These are phyloP conservation scores for Suillus luteus DNA, from an alignment of 768 basidiomycete genomes.

Conservation along the genomic window DNA sequence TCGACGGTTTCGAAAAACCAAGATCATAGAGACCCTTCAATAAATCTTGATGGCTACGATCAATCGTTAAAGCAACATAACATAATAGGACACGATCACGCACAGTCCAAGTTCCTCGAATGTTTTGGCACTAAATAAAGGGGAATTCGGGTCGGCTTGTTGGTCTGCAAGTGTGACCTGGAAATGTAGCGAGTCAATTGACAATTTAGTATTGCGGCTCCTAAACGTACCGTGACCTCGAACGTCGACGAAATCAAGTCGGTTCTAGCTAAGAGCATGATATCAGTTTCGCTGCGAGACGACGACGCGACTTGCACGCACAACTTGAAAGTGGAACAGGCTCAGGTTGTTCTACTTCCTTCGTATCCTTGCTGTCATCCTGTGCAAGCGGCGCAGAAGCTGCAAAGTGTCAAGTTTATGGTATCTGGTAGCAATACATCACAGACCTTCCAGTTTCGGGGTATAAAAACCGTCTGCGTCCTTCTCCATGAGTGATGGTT, in stretches of 20 bases:
- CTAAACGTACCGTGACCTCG: slow-evolving; percentile 68
- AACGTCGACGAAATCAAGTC: slow-evolving; percentile 81
- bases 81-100: slow-evolving; percentile 33
- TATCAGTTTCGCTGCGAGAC: neutral
- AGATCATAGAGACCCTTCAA: slow-evolving; percentile 93
- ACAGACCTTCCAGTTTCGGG: slow-evolving; percentile 48
- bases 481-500: slow-evolving; percentile 53
- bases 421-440: neutral
- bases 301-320: slow-evolving; percentile 17
- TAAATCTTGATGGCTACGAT: slow-evolving; percentile 73
- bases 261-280: slow-evolving; percentile 32
- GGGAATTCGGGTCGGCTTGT: slow-evolving; percentile 95
- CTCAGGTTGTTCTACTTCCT: slow-evolving; percentile 20
- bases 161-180: slow-evolving; percentile 97
- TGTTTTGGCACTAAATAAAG: slow-evolving; percentile 87
- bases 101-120: slow-evolving; percentile 97
- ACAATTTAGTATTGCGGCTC: neutral
- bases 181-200: slow-evolving; percentile 14
- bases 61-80: neutral
- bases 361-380: slow-evolving; percentile 30
- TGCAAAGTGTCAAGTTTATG: slow-evolving; percentile 8
- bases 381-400: slow-evolving; percentile 26
- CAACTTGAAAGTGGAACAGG: slow-evolving; percentile 21
- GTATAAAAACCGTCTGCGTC: slow-evolving; percentile 82
- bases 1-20: slow-evolving; percentile 97